Conservation (phyloP, 1,139 yeast genomes). For the Magnusiomyces ingens region DNA sequence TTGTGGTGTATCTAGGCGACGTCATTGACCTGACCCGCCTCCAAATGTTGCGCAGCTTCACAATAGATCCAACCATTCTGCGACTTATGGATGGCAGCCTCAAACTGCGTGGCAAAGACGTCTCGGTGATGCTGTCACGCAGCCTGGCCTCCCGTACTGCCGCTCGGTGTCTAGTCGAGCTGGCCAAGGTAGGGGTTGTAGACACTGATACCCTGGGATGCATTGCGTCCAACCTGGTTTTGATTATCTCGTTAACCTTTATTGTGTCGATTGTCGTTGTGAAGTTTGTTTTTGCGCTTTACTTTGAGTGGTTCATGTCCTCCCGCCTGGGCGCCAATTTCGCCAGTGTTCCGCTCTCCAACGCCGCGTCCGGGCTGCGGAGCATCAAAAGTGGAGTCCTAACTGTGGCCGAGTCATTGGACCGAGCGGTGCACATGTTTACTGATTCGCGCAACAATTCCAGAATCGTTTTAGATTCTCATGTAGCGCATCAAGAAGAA, state of each 20-base stretch:
- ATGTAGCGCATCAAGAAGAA: background rate
- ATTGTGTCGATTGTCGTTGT: conserved; percentile 62
- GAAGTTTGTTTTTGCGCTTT: conserved; percentile 76
- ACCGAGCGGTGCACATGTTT: conserved; percentile 3
- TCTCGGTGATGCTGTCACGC: conserved; percentile 15
- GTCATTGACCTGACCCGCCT: conserved; percentile 71
- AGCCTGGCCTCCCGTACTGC: conserved; percentile 39
- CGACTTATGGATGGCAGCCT: conserved; percentile 23
- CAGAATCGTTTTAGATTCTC: background rate
- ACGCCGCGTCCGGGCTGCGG: conserved; percentile 10
- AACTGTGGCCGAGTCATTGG: conserved; percentile 5
- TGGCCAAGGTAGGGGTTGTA: conserved; percentile 71
- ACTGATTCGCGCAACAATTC: background rate
- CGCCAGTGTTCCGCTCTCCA: conserved; percentile 11
- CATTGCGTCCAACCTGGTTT: conserved; percentile 66
- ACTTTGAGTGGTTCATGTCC: conserved; percentile 61
- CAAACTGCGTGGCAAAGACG: conserved; percentile 16
- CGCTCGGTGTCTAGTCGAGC: conserved; percentile 72
- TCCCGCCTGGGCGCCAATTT: conserved; percentile 20
- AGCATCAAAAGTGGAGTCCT: conserved; percentile 9
- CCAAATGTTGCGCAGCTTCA: conserved; percentile 55
- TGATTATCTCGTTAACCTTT: conserved; percentile 64
- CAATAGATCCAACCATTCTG: conserved; percentile 55
- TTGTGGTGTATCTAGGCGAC: conserved; percentile 73
- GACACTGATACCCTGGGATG: conserved; percentile 83